Conservation (phyloP, 495 filamentous ascomycete species). For the Elaphomyces granulatus region DNA sequence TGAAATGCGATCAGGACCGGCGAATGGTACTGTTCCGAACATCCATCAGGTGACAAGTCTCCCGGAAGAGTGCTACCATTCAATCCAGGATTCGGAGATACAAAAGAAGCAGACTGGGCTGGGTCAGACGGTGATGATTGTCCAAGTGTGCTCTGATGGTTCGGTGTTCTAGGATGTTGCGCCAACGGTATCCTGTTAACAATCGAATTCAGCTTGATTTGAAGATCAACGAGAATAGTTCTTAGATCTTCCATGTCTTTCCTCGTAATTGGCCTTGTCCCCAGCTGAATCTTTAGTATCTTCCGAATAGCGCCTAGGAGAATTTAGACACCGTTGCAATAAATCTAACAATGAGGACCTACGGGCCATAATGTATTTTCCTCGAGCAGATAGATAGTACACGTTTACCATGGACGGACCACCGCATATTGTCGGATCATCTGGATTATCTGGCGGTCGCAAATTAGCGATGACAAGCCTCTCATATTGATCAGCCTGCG, state of each 20-base stretch:
- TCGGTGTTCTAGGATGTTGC: slow-evolving; percentile 8
- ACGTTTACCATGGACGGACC: slow-evolving; percentile 35
- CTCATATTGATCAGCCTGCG: slow-evolving; percentile 26
- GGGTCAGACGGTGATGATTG: slow-evolving; percentile 9
- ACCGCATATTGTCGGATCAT: slow-evolving; percentile 30
- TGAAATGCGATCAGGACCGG: slow-evolving; percentile 31
- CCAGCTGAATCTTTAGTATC: slow-evolving; percentile 32
- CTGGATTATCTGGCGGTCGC: slow-evolving; percentile 27
- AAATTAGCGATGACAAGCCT: slow-evolving; percentile 18
- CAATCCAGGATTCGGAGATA: slow-evolving; percentile 15
- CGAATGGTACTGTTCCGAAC: slow-evolving; percentile 32
- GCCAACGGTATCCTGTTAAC: slow-evolving; percentile 24
- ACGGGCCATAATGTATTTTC: slow-evolving; percentile 36
- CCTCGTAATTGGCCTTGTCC: slow-evolving; percentile 29
- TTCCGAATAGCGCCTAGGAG: slow-evolving; percentile 27
- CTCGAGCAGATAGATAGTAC: slow-evolving; percentile 31
- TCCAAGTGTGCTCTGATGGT: slow-evolving; percentile 1
- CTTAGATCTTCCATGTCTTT: slow-evolving; percentile 33
- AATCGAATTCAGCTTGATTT: slow-evolving; percentile 30
- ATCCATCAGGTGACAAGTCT: slow-evolving; percentile 23
- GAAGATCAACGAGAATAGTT: slow-evolving; percentile 31
- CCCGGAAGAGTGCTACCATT: slow-evolving; percentile 23
- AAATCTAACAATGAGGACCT: too few species aligned
- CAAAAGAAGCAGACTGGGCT: slow-evolving; percentile 18
- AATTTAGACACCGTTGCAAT: too few species aligned